Evolutionary conservation across 805 yeast genomes (phyloP).

Genomic region (Saturnispora mendoncae): DNA sequence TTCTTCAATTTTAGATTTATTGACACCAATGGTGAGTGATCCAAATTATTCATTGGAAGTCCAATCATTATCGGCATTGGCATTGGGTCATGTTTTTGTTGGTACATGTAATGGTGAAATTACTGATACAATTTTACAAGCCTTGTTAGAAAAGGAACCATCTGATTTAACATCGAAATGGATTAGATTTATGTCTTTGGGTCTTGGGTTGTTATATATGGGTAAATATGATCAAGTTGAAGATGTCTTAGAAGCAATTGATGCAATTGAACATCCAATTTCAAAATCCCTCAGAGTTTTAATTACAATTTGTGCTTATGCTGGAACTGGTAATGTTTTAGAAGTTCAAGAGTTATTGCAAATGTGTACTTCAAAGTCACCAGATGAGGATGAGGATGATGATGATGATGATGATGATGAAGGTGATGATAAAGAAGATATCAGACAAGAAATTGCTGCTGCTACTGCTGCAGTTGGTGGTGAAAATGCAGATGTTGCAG

Average conservation of each 20-base stretch:
- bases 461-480: conserved; percentile 16
- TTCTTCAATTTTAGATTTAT: conserved; percentile 66
- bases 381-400: conserved; percentile 47
- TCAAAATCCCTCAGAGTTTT: conserved; percentile 81
- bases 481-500: conserved; percentile 24
- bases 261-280: conserved; percentile 93
- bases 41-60: conserved; percentile 65
- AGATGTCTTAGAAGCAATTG: conserved; percentile 87
- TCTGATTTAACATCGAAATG: conserved; percentile 74
- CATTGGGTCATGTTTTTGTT: conserved; percentile 89
- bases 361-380: conserved; percentile 70
- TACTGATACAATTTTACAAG: conserved; percentile 84
- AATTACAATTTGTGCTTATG: conserved; percentile 88
- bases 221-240: conserved; percentile 92
- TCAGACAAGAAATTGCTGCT: conserved; percentile 26
- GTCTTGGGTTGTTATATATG: conserved; percentile 83
- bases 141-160: conserved; percentile 76
- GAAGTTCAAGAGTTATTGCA: conserved; percentile 87
- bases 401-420: conserved; percentile 45
- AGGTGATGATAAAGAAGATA: conserved; percentile 25
- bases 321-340: conserved; percentile 95
- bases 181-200: conserved; percentile 84
- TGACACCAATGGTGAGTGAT: conserved; percentile 79
- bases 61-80: conserved; percentile 78
- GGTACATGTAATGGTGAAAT: conserved; percentile 95